phyloP scores from a whole-genome alignment of 805 yeast species.

The Yarrowia sp. region DNA sequence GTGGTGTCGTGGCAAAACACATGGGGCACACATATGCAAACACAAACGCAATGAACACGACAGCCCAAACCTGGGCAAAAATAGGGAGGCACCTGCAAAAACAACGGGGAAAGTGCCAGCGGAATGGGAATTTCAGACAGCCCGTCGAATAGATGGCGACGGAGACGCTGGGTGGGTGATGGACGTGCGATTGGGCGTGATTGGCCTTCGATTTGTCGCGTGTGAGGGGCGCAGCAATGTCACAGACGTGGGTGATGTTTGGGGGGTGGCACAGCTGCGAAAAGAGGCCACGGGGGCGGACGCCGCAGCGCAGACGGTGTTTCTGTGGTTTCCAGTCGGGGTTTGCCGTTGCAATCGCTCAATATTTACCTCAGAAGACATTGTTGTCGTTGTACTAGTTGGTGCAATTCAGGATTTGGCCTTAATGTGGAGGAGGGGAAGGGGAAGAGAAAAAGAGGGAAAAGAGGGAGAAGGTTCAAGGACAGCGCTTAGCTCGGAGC shows the following conservation, averaged over 20 bases:
- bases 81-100: slow-evolving; percentile 17
- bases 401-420: slow-evolving; percentile 38
- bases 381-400: slow-evolving; percentile 38
- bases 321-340: slow-evolving; percentile 13
- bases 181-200: slow-evolving; percentile 28
- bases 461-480: slow-evolving; percentile 39
- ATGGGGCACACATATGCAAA: slow-evolving; percentile 37
- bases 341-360: slow-evolving; percentile 27
- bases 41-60: slow-evolving; percentile 37
- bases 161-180: slow-evolving; percentile 10
- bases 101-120: slow-evolving; percentile 7
- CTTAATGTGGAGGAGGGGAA: slow-evolving; percentile 40
- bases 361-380: slow-evolving; percentile 39
- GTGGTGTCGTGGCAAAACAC: slow-evolving; percentile 38
- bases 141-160: background rate
- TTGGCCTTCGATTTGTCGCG: slow-evolving; percentile 31
- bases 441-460: slow-evolving; percentile 39
- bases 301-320: background rate
- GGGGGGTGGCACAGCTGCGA: slow-evolving; percentile 3
- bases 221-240: slow-evolving; percentile 39
- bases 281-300: slow-evolving; percentile 17
- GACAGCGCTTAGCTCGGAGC: slow-evolving; percentile 36
- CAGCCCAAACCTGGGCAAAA: slow-evolving; percentile 29
- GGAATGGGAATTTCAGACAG: background rate
- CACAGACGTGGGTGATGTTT: slow-evolving; percentile 19